Percentiles rank a stretch among this genome's conserved stretches.
These are phyloP conservation scores for Ligustrum vulgare DNA, from an alignment of 257 asterid species.

Conservation along the genomic window DNA sequence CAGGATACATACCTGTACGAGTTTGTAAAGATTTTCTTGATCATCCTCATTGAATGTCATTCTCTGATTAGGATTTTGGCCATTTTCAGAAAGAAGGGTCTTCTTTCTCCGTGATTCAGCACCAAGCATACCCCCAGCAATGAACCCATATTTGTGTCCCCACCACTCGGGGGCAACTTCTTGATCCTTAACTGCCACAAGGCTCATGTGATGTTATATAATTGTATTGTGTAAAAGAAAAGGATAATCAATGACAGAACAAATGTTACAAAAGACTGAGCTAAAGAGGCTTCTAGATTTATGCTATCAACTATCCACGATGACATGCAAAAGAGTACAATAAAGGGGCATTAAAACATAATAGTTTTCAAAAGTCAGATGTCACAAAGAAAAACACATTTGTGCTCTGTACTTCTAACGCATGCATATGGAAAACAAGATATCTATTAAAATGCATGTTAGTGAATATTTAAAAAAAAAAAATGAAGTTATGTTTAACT, in stretches of 20 bases:
- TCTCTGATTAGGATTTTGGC: conserved; percentile 42
- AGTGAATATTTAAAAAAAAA: background rate
- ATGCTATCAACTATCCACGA: background rate
- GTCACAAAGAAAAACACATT: background rate
- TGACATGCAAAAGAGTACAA: background rate
- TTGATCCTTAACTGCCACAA: conserved; percentile 42
- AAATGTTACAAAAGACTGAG: background rate
- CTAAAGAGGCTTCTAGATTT: conserved; percentile 2
- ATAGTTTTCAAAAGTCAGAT: background rate
- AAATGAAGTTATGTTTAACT: background rate
- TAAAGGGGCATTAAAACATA: background rate
- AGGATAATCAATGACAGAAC: background rate
- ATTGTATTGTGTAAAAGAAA: background rate
- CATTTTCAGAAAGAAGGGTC: conserved; percentile 29
- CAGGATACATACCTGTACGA: conserved; percentile 59
- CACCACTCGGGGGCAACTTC: conserved; percentile 81
- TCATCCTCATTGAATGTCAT: conserved; percentile 75
- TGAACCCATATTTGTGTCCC: conserved; percentile 83
- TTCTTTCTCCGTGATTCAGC: conserved; percentile 68
- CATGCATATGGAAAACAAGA: background rate
- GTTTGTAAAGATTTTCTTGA: conserved; percentile 94
- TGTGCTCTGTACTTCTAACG: background rate
- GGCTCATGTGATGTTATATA: background rate
- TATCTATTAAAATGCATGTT: background rate
- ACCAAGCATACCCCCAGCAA: conserved; percentile 88